phyloP scores from a whole-genome alignment of 2,329 filamentous ascomycete genomes.

The Eutypella sp. region DNA sequence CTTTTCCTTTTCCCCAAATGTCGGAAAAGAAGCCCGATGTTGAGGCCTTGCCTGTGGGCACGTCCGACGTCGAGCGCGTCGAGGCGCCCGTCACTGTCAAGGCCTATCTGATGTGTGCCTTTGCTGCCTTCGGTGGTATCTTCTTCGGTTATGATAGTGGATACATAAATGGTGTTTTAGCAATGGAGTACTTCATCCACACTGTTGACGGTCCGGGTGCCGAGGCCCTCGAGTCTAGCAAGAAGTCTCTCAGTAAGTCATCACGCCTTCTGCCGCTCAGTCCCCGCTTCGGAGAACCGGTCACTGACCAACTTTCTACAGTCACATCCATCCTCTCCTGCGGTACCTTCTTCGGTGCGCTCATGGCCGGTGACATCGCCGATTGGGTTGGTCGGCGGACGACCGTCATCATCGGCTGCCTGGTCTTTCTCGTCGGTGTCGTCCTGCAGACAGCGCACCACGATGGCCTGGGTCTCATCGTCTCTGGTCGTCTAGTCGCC shows the following conservation, averaged over 20 bases:
- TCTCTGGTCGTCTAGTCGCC: constrained; percentile 68
- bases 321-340: constrained; percentile 72
- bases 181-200: constrained; percentile 31
- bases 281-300: background rate
- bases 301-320: background rate
- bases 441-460: constrained; percentile 57
- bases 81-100: constrained; percentile 54
- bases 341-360: constrained; percentile 72
- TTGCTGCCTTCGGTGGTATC: constrained; percentile 31
- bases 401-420: constrained; percentile 67
- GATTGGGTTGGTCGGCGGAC: constrained; percentile 70
- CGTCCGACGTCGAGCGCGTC: constrained; percentile 47
- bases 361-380: constrained; percentile 72
- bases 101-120: constrained; percentile 36
- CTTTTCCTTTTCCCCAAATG: background rate
- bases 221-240: constrained; percentile 31
- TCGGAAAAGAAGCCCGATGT: constrained; percentile 24
- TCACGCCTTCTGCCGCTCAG: background rate
- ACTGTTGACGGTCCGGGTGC: constrained; percentile 28
- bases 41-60: constrained; percentile 29
- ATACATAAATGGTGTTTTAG: constrained; percentile 35
- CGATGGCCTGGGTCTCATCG: constrained; percentile 55
- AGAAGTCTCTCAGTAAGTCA: constrained; percentile 42
- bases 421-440: constrained; percentile 65
- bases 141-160: constrained; percentile 37